Base-by-base conservation (phyloP, 192 early-diverging fungal genomes). In the Coemansia sp. region DNA sequence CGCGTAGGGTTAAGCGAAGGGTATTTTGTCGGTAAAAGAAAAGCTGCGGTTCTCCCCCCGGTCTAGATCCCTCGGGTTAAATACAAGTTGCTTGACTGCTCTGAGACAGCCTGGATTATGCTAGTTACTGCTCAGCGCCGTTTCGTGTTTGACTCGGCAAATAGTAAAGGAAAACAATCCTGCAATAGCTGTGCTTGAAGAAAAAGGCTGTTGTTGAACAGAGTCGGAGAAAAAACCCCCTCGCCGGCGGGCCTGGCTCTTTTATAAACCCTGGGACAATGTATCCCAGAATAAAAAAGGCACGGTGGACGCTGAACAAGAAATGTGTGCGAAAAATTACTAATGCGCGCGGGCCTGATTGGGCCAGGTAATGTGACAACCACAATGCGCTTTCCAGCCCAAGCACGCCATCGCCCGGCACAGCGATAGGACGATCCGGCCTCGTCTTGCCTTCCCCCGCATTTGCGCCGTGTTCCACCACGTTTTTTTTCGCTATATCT, bases 381-480 rank as follows among this genome's bases (percentile, higher is more conserved):
- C n/a, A n/a, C n/a, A 45, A 45, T 45, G 43, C 43, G 43, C 22
- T 45, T 39, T 39, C 43, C 43, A 30, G 45, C 15, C 20, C 22
- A 44, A 57, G 55, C 55, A 57, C 55, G 55, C 55, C 43, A 57
- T 57, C 55, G 31, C 32, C 31, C 5, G 12, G 43, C 30, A 12
- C 15, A 23, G 14, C 44, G 9, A 57, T 57, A 57, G 55, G 55
- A 2, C 44, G n/a, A 23, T n/a, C 49, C 31, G 31, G 15, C 8
- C 10, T 50, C 40, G 19, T 28, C 53, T 19, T 29, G 40, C 41
- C 11, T 19, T 15, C 26, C 17, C 47, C 47, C 9, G 40, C 40
- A 9, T 39, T 39, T 15, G 36, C 6, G 36, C n/a, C 17, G 17
- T 39, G n/a, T 15, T n/a, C n/a, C n/a, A n/a, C n/a, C n/a, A n/a